phyloP scores from a whole-genome alignment of 345 rosid species.

The Lepidium sativum region DNA sequence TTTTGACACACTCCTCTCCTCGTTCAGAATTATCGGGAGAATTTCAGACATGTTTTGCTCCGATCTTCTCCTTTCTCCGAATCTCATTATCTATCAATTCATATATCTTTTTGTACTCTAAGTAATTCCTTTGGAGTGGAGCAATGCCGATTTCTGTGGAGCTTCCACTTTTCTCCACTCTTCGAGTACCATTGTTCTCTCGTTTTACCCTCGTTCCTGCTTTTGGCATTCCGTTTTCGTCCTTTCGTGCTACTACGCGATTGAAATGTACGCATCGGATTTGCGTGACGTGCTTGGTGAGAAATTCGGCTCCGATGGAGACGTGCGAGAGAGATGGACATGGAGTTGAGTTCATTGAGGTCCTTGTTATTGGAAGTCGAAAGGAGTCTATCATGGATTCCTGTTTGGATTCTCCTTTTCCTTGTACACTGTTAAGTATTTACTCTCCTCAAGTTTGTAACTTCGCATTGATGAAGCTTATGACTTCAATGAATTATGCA shows the following conservation, averaged over 20 bases:
- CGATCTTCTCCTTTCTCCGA: background rate
- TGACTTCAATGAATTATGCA: background rate
- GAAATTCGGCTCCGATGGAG: conserved; percentile 12
- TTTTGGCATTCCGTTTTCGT: background rate
- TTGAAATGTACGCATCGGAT: conserved; percentile 20
- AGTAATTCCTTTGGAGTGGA: background rate
- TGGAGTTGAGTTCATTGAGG: conserved; percentile 36
- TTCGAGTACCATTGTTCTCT: conserved; percentile 15
- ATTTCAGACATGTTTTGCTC: conserved; percentile 5
- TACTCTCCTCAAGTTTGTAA: background rate
- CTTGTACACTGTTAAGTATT: background rate
- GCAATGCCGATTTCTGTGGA: conserved; percentile 27
- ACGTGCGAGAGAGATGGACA: background rate
- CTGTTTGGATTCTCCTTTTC: conserved; percentile 61
- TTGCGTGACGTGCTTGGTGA: conserved; percentile 25
- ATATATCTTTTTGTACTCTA: too few species aligned
- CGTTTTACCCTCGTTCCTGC: conserved; percentile 8
- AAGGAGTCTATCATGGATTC: conserved; percentile 70
- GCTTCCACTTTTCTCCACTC: conserved; percentile 29
- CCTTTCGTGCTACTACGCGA: background rate
- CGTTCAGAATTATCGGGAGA: background rate
- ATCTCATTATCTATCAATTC: background rate
- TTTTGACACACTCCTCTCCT: background rate
- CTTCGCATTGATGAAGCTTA: background rate
- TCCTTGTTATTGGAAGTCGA: conserved; percentile 72